Evolutionary conservation across 768 basidiomycete genomes (phyloP).

Genomic region (Dictyophora rubrovolvata): DNA sequence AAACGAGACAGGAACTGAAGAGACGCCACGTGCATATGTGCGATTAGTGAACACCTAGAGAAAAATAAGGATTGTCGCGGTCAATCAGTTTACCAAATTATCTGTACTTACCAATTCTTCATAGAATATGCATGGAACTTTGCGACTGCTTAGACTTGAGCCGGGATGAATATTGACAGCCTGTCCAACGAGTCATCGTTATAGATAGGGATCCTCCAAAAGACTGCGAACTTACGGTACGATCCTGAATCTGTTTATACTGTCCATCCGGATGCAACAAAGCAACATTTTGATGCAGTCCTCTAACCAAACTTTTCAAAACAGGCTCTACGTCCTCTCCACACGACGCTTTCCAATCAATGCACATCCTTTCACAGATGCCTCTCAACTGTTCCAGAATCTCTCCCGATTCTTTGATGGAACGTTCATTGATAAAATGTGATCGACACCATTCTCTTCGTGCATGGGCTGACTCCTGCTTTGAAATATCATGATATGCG

Average conservation of each 20-base stretch:
- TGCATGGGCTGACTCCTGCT: constrained; percentile 33
- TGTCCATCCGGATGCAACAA: constrained; percentile 75
- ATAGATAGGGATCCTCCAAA: too few relatives aligned
- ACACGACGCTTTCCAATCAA: constrained; percentile 50
- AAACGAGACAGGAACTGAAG: constrained; percentile 57
- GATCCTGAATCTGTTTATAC: constrained; percentile 77
- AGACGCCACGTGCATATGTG: constrained; percentile 89
- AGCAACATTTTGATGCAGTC: constrained; percentile 77
- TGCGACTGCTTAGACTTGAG: constrained; percentile 72
- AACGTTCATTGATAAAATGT: constrained; percentile 75
- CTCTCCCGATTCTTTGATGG: constrained; percentile 65
- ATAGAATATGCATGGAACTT: constrained; percentile 80
- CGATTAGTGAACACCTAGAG: constrained; percentile 68
- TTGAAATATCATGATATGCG: constrained; percentile 64
- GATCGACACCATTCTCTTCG: constrained; percentile 73
- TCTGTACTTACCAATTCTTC: constrained; percentile 71
- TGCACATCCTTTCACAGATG: constrained; percentile 47
- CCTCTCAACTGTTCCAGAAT: constrained; percentile 71
- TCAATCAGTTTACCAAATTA: background rate
- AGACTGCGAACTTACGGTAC: constrained; percentile 34
- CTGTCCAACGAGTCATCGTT: constrained; percentile 23
- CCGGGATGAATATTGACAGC: constrained; percentile 86
- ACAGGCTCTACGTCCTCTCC: constrained; percentile 61
- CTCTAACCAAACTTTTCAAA: constrained; percentile 60
- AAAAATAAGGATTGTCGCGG: background rate